phyloP scores from a whole-genome alignment of 75 land plant genomes.

The Selaginella tamariscina region DNA sequence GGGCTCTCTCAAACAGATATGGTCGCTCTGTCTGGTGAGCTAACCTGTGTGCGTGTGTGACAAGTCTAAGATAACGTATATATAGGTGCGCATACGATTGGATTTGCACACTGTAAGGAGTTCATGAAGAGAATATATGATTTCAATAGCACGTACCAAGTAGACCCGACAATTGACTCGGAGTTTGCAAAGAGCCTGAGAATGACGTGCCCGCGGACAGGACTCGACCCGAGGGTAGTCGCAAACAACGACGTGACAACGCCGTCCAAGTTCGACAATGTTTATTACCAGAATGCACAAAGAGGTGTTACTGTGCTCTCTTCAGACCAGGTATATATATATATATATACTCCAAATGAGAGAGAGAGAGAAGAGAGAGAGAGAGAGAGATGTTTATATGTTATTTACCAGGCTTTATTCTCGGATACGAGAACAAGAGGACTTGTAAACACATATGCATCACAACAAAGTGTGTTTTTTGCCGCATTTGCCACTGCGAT shows the following conservation, averaged over 20 bases:
- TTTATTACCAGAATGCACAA: not conserved
- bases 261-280: conserved; percentile 9
- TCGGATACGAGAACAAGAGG: not conserved
- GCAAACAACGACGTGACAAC: not conserved
- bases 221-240: not conserved
- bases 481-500: conserved; percentile 2
- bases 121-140: conserved; percentile 1
- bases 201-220: not conserved
- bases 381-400: too few relatives aligned
- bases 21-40: conserved; percentile 6
- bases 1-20: not conserved
- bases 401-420: too few relatives aligned
- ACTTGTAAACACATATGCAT: not conserved
- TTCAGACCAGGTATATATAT: conserved; percentile 6
- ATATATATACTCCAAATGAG: too few relatives aligned
- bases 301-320: not conserved
- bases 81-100: conserved; percentile 12
- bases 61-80: too few relatives aligned
- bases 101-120: conserved; percentile 5
- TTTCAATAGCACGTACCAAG: conserved; percentile 1
- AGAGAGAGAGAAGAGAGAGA: too few relatives aligned
- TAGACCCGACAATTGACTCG: not conserved
- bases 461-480: not conserved
- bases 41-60: too few relatives aligned
- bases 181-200: not conserved